Evolutionary conservation across 2,329 filamentous ascomycete species (phyloP).

Genomic region (Fusarium sp.): DNA sequence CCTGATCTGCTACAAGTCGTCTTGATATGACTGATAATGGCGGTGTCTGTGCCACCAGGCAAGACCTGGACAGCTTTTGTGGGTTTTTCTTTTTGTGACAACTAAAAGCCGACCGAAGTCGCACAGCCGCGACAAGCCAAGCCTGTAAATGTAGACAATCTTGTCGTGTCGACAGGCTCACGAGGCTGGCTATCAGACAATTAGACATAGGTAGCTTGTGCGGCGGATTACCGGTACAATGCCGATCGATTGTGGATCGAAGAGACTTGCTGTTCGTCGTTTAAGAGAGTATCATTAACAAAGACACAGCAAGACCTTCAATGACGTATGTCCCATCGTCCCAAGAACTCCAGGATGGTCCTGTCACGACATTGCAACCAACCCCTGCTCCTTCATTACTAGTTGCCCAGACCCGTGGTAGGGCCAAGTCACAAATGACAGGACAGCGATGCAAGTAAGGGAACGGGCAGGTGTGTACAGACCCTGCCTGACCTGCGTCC

Average conservation of each 20-base stretch:
- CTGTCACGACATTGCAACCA: slow-evolving; percentile 21
- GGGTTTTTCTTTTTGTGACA: slow-evolving; percentile 23
- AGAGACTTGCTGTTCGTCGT: slow-evolving; percentile 4
- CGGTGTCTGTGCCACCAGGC: slow-evolving; percentile 33
- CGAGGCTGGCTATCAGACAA: slow-evolving; percentile 28
- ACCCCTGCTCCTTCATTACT: slow-evolving; percentile 32
- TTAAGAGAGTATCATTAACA: slow-evolving; percentile 34
- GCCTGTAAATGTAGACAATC: slow-evolving; percentile 1
- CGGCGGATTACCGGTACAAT: slow-evolving; percentile 7
- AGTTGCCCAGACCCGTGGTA: slow-evolving; percentile 29
- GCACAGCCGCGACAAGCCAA: slow-evolving; percentile 14
- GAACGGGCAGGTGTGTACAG: slow-evolving; percentile 31
- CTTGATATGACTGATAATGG: slow-evolving; percentile 35
- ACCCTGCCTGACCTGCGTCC: slow-evolving; percentile 45
- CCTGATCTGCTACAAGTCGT: slow-evolving; percentile 23
- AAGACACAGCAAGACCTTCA: slow-evolving; percentile 30
- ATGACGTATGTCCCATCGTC: slow-evolving; percentile 17
- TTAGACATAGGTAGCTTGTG: neutral
- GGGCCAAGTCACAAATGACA: slow-evolving; percentile 33
- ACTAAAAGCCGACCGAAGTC: slow-evolving; percentile 29
- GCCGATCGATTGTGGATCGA: slow-evolving; percentile 25
- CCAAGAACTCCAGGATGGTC: slow-evolving; percentile 18
- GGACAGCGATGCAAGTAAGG: slow-evolving; percentile 32
- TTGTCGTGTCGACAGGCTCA: slow-evolving; percentile 9
- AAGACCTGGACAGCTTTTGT: slow-evolving; percentile 26